phyloP scores from a whole-genome alignment of 352 stramenopile genomes.

The Pythium sukuiense region DNA sequence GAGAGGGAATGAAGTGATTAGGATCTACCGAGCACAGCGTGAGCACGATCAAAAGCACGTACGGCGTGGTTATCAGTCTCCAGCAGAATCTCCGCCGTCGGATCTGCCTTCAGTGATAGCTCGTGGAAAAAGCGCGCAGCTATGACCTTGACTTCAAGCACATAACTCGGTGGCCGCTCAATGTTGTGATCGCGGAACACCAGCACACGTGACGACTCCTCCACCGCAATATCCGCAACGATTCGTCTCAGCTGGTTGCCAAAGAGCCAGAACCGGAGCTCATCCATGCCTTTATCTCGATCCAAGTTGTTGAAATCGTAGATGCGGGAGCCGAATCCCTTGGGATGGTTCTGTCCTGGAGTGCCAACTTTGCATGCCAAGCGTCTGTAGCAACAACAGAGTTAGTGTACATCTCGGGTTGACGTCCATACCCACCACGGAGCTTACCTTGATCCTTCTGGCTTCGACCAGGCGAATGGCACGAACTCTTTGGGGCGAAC shows the following conservation, averaged over 20 bases:
- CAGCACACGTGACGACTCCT: slow-evolving; percentile 76
- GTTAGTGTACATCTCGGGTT: not conserved
- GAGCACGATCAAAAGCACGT: not conserved
- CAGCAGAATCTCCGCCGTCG: slow-evolving; percentile 55
- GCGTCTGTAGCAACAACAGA: slow-evolving; percentile 41
- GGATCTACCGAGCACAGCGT: not conserved
- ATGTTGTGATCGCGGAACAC: slow-evolving; percentile 72
- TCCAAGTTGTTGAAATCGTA: slow-evolving; percentile 89
- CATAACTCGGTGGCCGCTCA: slow-evolving; percentile 58
- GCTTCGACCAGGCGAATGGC: slow-evolving; percentile 81
- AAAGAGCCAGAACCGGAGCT: slow-evolving; percentile 68
- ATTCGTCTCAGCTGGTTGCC: slow-evolving; percentile 68
- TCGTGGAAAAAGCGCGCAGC: slow-evolving; percentile 66
- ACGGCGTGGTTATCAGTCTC: slow-evolving; percentile 71
- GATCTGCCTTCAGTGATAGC: slow-evolving; percentile 58
- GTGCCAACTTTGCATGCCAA: slow-evolving; percentile 66
- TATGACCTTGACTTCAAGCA: slow-evolving; percentile 85
- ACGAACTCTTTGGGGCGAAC: slow-evolving; percentile 72
- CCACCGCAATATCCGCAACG: slow-evolving; percentile 73
- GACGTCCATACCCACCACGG: not conserved
- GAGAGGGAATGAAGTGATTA: not conserved
- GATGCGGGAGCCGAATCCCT: slow-evolving; percentile 61
- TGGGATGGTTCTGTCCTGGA: slow-evolving; percentile 46
- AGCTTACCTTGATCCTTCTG: slow-evolving; percentile 65
- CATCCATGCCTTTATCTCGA: slow-evolving; percentile 67